A percentile compares a stretch with the other conserved stretches of the same genome.
phyloP scores from a whole-genome alignment of 768 basidiomycete species.

The Mycena metata region DNA sequence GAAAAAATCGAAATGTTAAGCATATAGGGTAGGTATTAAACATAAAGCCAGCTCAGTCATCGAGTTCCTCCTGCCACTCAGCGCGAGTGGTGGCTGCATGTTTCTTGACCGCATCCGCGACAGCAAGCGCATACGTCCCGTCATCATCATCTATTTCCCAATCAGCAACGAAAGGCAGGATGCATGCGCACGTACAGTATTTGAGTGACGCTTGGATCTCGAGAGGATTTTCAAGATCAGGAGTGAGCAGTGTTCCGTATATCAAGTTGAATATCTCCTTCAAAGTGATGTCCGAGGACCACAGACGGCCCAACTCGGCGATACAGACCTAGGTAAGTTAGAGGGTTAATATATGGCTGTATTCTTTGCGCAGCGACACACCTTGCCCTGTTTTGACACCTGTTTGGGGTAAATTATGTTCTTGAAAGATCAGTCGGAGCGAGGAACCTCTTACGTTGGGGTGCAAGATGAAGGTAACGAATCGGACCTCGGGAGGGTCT shows the following conservation, averaged over 20 bases:
- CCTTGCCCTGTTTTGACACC: constrained; percentile 52
- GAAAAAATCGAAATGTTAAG: no score
- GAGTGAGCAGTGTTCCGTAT: constrained; percentile 44
- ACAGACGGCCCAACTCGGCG: constrained; percentile 47
- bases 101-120: constrained; percentile 40
- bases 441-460: constrained; percentile 49
- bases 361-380: no score
- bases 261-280: constrained; percentile 43
- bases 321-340: no score
- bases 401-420: constrained; percentile 12
- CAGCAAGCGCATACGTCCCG: constrained; percentile 47
- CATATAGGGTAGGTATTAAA: no score
- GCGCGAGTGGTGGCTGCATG: constrained; percentile 45
- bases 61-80: constrained; percentile 35
- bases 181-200: constrained; percentile 41
- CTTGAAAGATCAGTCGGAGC: no score
- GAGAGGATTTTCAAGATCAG: constrained; percentile 48
- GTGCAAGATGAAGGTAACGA: constrained; percentile 48
- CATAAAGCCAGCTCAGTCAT: no score
- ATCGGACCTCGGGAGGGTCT: constrained; percentile 47
- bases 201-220: constrained; percentile 49
- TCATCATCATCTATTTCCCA: constrained; percentile 48
- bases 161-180: background rate
- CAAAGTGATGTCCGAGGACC: constrained; percentile 48
- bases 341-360: no score